phyloP scores from a whole-genome alignment of 345 rosid species.

The Limnanthes douglasii region DNA sequence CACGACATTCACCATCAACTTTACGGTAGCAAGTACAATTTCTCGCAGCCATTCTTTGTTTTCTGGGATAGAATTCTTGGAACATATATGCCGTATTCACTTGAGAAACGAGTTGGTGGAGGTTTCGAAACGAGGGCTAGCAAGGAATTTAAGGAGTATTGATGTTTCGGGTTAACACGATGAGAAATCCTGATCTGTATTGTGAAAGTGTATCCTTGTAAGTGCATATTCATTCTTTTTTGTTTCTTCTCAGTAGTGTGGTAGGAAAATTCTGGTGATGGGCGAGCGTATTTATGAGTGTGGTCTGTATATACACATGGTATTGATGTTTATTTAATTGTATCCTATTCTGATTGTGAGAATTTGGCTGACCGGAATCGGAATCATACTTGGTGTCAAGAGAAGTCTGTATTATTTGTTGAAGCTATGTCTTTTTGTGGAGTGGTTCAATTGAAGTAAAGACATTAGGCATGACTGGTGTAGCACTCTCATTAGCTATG shows the following conservation, averaged over 20 bases:
- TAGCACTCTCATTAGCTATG: too few species aligned
- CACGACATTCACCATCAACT: constrained; percentile 86
- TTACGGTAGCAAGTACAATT: constrained; percentile 65
- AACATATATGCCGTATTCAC: constrained; percentile 75
- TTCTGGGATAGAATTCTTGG: constrained; percentile 77
- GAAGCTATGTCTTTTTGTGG: too few species aligned
- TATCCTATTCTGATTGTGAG: too few species aligned
- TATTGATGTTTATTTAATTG: too few species aligned
- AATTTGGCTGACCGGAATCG: too few species aligned
- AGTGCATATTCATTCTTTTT: constrained; percentile 4
- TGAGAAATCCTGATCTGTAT: constrained; percentile 4
- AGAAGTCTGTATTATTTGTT: too few species aligned
- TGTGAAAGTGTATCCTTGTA: constrained; percentile 2
- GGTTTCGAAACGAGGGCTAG: constrained; percentile 58
- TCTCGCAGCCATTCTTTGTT: constrained; percentile 72
- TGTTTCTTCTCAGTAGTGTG: constrained; percentile 3
- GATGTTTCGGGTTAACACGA: constrained; percentile 5
- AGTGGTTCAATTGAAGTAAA: too few species aligned
- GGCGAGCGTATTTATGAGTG: too few species aligned
- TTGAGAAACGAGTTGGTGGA: constrained; percentile 57
- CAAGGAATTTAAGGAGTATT: constrained; percentile 35
- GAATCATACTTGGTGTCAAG: too few species aligned
- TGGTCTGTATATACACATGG: constrained; percentile 15
- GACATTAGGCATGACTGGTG: too few species aligned
- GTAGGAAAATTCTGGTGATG: constrained; percentile 5